Percentiles rank a stretch among this genome's conserved stretches.
These are phyloP conservation scores for Colletotrichum gloeosporioides DNA, from an alignment of 2,329 filamentous ascomycete genomes.

Conservation along the genomic window DNA sequence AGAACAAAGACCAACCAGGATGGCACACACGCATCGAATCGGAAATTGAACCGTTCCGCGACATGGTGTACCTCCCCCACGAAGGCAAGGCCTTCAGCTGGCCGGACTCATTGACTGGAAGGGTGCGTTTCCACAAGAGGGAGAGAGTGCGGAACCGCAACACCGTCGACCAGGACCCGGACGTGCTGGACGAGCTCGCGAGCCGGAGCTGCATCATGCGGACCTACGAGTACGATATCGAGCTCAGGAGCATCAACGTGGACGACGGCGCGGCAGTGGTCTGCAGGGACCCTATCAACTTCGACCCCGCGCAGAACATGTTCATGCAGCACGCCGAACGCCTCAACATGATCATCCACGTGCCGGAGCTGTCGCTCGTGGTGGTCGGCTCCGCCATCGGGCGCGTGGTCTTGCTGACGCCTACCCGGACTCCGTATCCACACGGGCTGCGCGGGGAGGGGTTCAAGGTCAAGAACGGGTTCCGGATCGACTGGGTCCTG, in stretches of 20 bases:
- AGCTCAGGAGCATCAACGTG: conserved; percentile 40
- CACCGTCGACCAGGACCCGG: background rate
- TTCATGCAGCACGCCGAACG: conserved; percentile 27
- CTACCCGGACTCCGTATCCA: conserved; percentile 32
- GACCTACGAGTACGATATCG: conserved; percentile 54
- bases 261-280: conserved; percentile 30
- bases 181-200: conserved; percentile 8
- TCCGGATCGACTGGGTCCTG: conserved; percentile 60
- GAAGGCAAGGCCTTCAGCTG: conserved; percentile 25
- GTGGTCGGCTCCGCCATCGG: conserved; percentile 72
- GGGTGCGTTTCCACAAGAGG: conserved; percentile 10
- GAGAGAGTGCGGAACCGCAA: background rate
- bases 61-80: conserved; percentile 43
- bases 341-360: conserved; percentile 66
- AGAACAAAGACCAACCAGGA: background rate
- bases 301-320: conserved; percentile 26
- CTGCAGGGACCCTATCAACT: conserved; percentile 31
- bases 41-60: conserved; percentile 17
- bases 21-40: background rate
- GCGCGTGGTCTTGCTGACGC: conserved; percentile 67
- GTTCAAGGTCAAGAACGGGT: conserved; percentile 41
- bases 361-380: conserved; percentile 75
- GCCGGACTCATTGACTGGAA: background rate
- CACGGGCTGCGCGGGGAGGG: background rate
- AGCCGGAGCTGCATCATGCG: conserved; percentile 46